These are phyloP conservation scores for Alternaria hordeiaustralica DNA, from an alignment of 2,329 filamentous ascomycete species.

Conservation along the genomic window DNA sequence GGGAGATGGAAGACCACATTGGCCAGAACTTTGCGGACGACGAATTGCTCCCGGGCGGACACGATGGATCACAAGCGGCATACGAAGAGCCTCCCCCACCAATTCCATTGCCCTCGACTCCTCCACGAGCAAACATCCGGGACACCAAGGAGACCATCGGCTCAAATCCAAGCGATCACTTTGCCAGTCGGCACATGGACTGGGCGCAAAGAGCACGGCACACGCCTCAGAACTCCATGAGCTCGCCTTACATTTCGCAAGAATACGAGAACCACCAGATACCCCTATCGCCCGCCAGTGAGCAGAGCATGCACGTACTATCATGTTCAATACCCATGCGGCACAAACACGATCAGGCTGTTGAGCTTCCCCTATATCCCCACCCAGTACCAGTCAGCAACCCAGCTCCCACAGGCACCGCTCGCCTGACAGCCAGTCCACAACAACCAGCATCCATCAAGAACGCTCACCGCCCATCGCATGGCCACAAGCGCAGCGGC, in stretches of 20 bases:
- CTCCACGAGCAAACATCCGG: slow-evolving; percentile 31
- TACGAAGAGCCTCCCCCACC: slow-evolving; percentile 26
- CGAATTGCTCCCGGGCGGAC: slow-evolving; percentile 78
- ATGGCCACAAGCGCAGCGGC: slow-evolving; percentile 79
- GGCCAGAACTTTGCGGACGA: slow-evolving; percentile 64
- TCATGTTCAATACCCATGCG: slow-evolving; percentile 67
- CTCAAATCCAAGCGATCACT: slow-evolving; percentile 48
- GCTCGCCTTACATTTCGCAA: slow-evolving; percentile 43
- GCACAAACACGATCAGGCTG: slow-evolving; percentile 42
- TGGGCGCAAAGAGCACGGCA: slow-evolving; percentile 46
- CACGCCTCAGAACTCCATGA: slow-evolving; percentile 47
- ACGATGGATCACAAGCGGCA: slow-evolving; percentile 54
- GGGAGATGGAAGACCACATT: slow-evolving; percentile 76
- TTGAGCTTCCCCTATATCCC: slow-evolving; percentile 49
- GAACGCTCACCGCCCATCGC: slow-evolving; percentile 33
- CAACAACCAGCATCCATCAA: slow-evolving; percentile 36
- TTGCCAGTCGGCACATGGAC: slow-evolving; percentile 48
- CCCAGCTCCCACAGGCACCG: slow-evolving; percentile 35
- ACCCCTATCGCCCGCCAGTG: slow-evolving; percentile 54
- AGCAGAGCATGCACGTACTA: slow-evolving; percentile 62
- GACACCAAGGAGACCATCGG: slow-evolving; percentile 43
- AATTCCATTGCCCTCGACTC: slow-evolving; percentile 28
- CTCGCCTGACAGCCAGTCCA: slow-evolving; percentile 38
- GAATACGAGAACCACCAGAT: slow-evolving; percentile 41
- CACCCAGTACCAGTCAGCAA: slow-evolving; percentile 47